Base-by-base conservation (phyloP, 2,329 filamentous ascomycete species). In the Stenocarpella maydis region DNA sequence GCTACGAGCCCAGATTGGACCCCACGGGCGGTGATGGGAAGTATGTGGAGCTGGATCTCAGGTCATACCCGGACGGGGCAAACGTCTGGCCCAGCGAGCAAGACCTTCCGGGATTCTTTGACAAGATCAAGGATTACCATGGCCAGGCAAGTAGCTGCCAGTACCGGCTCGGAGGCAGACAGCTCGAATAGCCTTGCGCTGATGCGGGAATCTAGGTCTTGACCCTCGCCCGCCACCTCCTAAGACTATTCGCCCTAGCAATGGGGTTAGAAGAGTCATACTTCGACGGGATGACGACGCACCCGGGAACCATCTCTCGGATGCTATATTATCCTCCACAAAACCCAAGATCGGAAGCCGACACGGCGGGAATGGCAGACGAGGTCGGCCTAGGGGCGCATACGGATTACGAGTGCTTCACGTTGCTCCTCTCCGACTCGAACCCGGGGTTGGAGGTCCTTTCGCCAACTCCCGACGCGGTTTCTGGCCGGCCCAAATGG, bases 211-310 rank as follows among this genome's bases (percentile, higher is more conserved):
- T 12, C 12, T 3, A 66, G 64, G 49, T 66, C 21, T 52, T 71
- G 4, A 43, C 69, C 31, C 55, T 72, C 9, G 70, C 71, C 10
- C 66, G 71, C 0, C 64, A 68, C 5, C 50, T 73, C 17, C 60
- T 73, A 10, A 67, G 69, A 5, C 47, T 71, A 2, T 67, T 74
- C 65, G 72, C 72, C 3, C 58, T 73, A 9, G 64, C 58, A 17
- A 58, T 74, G 17, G 55, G 54, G 10, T 31, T 74, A 10, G 60
- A 67, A 43, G 72, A 73, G 50, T 41, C 55, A 15, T 69, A 73
- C 28, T 74, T 74, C 28, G 71, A 75, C 75, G 77, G 69, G 67
- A 77, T 73, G 76, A 79, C 65, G 73, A 77, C 66, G 77, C 77
- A 66, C 12, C 68, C 68, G 12, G 68, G 68, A 10, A 60, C 49